Evolutionary conservation across 1,139 yeast genomes (phyloP), one percentile per base, ranked within the genome.

Genomic region (Nakaseomyces sp.): DNA sequence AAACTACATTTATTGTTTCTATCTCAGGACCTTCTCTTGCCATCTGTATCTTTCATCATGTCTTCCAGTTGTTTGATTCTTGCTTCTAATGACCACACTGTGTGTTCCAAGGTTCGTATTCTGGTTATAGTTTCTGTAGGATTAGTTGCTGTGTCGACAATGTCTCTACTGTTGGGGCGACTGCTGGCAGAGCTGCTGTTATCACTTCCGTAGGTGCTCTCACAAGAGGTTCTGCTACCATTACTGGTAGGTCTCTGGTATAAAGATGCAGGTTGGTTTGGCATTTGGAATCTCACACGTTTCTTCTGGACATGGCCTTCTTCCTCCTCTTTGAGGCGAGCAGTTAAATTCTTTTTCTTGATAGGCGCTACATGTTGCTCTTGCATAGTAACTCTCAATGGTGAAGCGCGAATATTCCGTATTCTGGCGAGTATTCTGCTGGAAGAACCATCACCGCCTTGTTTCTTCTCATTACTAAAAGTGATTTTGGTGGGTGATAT

Each of bases 31-130:
- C n/a, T n/a, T n/a, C n/a, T n/a, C n/a, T n/a, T n/a, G n/a, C n/a
- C n/a, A n/a, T 30, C 0, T 95, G 71, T 59, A 87, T 88, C 60
- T 83, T 83, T 65, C 89, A 71, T 0, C 93, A 78, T 55, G 87
- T 93, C 46, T 75, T 32, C 74, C 12, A 87, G 28, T 13, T 35
- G 28, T 22, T 35, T 35, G 16, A 35, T 13, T 89, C 54, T 76
- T 75, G 44, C 83, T 81, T 47, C 85, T 71, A 10, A 85, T 79
- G 19, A 73, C 69, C 50, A 83, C 91, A 40, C 70, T 72, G 16
- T 63, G 26, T 22, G 17, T 22, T 35, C 38, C 12, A 35, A n/a
- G 10, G 16, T 12, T 7, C 19, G 28, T 22, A 22, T 20, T 13
- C 28, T 22, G 7, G 38, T 24, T 18, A 12, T 15, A 12, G 9